Evolutionary conservation across 2,329 filamentous ascomycete genomes (phyloP).

Genomic region (Botryosphaeria agaves): DNA sequence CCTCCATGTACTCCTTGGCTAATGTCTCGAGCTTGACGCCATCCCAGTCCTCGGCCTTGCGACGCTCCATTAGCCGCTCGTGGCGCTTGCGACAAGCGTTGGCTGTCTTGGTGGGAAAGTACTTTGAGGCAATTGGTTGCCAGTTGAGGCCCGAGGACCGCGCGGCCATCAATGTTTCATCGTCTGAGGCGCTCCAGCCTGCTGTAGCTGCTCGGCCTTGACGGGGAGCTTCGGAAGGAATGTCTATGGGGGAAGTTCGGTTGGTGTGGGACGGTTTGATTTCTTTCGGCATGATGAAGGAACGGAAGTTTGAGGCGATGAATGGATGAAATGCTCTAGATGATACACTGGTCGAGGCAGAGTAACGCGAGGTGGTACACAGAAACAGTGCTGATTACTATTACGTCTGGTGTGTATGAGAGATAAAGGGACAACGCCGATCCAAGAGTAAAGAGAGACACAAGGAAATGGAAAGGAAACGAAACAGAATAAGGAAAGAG

Average conservation of each 20-base stretch:
- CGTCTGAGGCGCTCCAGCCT: slow-evolving; percentile 54
- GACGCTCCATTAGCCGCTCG: slow-evolving; percentile 63
- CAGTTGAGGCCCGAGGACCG: slow-evolving; percentile 66
- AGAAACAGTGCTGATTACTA: slow-evolving; percentile 4
- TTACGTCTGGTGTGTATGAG: slow-evolving; percentile 4
- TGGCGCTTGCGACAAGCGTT: slow-evolving; percentile 85
- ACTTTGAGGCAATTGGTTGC: slow-evolving; percentile 58
- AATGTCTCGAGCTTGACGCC: slow-evolving; percentile 55
- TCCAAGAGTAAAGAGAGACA: slow-evolving; percentile 12
- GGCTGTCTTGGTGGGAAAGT: slow-evolving; percentile 59
- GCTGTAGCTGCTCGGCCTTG: slow-evolving; percentile 14
- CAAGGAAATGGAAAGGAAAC: slow-evolving; percentile 1
- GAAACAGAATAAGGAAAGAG: no score
- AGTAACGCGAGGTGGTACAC: slow-evolving; percentile 2
- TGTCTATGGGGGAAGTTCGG: slow-evolving; percentile 10
- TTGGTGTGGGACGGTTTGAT: slow-evolving; percentile 12
- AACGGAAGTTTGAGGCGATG: background rate
- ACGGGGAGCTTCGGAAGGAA: slow-evolving; percentile 13
- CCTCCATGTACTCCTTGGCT: slow-evolving; percentile 61
- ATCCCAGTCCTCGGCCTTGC: slow-evolving; percentile 63
- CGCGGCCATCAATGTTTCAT: slow-evolving; percentile 54
- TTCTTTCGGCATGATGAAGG: slow-evolving; percentile 27
- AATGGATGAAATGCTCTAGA: slow-evolving; percentile 9
- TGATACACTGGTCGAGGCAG: slow-evolving; percentile 4
- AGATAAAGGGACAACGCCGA: no score